These are phyloP conservation scores for Talaromyces marneffei DNA, from an alignment of 2,329 filamentous ascomycete species.

Conservation along the genomic window DNA sequence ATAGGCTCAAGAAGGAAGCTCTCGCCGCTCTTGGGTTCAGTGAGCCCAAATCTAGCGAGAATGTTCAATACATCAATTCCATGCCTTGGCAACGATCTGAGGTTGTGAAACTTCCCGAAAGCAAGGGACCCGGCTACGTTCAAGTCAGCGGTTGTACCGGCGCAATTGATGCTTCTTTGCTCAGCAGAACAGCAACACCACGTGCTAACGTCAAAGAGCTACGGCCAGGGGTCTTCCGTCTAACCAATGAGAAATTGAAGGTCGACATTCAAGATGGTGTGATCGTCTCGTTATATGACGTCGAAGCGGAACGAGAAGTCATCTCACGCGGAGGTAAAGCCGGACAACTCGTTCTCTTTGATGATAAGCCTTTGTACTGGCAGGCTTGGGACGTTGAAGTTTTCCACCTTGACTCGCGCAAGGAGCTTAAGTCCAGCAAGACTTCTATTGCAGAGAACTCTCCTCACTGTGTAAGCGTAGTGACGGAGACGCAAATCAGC, in stretches of 20 bases:
- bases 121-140: conserved; percentile 31
- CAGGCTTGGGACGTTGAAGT: conserved; percentile 98
- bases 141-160: conserved; percentile 46
- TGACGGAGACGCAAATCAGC: conserved; percentile 82
- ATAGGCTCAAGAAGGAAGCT: conserved; percentile 65
- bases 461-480: conserved; percentile 70
- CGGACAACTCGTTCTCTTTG: conserved; percentile 89
- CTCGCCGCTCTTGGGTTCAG: conserved; percentile 61
- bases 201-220: conserved; percentile 47
- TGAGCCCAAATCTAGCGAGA: conserved; percentile 38
- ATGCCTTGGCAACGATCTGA: conserved; percentile 78
- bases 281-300: conserved; percentile 80
- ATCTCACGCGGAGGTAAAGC: conserved; percentile 68
- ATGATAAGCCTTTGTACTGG: conserved; percentile 97
- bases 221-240: conserved; percentile 61
- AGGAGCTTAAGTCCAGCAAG: conserved; percentile 63
- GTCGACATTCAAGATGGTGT: conserved; percentile 68
- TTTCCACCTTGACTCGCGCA: conserved; percentile 81
- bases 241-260: conserved; percentile 71
- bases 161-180: conserved; percentile 31
- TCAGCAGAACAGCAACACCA: conserved; percentile 21
- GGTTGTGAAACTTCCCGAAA: conserved; percentile 57
- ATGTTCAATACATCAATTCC: conserved; percentile 68
- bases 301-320: conserved; percentile 66
- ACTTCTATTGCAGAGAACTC: conserved; percentile 67